Evolutionary conservation across 768 basidiomycete genomes (phyloP).

Genomic region (Boletellus ananiceps): DNA sequence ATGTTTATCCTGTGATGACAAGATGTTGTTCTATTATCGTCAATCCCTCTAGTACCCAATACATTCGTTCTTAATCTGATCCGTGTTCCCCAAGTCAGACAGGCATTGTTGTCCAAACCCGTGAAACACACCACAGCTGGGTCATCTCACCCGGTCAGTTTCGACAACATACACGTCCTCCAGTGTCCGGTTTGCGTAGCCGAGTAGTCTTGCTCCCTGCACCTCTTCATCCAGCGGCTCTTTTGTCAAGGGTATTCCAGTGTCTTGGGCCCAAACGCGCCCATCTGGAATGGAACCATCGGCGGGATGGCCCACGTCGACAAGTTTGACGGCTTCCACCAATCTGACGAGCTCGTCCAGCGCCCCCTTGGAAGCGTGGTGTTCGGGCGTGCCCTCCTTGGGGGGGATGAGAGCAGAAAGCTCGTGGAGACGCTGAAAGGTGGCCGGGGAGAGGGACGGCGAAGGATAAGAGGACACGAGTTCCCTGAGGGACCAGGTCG

Average conservation of each 20-base stretch:
- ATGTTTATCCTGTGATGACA: background rate
- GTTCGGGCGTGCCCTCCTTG: slow-evolving; percentile 49
- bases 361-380: slow-evolving; percentile 48
- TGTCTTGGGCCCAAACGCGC: slow-evolving; percentile 39
- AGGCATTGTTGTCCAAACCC: background rate
- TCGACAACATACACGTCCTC: slow-evolving; percentile 63
- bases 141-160: slow-evolving; percentile 29
- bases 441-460: slow-evolving; percentile 53
- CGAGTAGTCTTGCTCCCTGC: slow-evolving; percentile 44
- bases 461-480: slow-evolving; percentile 74
- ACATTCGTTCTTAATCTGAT: background rate
- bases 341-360: slow-evolving; percentile 69
- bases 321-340: slow-evolving; percentile 77
- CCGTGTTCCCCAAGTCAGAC: background rate
- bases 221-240: slow-evolving; percentile 22
- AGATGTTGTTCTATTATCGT: background rate
- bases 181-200: slow-evolving; percentile 44
- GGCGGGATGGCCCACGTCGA: slow-evolving; percentile 36
- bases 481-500: slow-evolving; percentile 78
- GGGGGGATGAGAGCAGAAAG: slow-evolving; percentile 73
- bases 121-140: slow-evolving; percentile 2
- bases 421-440: slow-evolving; percentile 60
- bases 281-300: slow-evolving; percentile 34
- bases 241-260: slow-evolving; percentile 29
- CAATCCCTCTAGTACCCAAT: background rate